phyloP scores from a whole-genome alignment of 768 basidiomycete species.

The Clitopilus hobsonii region DNA sequence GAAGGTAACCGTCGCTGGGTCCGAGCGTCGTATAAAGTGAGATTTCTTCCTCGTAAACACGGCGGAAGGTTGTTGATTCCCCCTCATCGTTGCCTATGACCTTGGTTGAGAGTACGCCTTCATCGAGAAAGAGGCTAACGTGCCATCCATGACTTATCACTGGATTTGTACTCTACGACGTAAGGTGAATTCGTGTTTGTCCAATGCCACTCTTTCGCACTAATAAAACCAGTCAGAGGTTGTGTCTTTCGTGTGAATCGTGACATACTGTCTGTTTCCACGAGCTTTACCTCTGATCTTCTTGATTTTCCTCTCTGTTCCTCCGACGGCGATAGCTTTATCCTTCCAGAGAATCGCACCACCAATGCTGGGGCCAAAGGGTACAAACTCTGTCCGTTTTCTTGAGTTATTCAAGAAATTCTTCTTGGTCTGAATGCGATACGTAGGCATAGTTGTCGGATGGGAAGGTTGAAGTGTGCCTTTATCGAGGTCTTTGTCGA shows the following conservation, averaged over 20 bases:
- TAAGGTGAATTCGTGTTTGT: neutral
- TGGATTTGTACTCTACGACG: neutral
- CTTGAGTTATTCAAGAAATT: neutral
- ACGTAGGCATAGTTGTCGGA: neutral
- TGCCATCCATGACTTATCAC: neutral
- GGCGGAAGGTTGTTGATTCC: neutral
- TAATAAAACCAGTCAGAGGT: neutral
- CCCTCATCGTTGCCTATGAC: neutral
- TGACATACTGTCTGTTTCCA: neutral
- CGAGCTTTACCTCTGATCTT: neutral
- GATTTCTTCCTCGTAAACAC: neutral
- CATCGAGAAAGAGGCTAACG: neutral
- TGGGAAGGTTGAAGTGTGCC: neutral
- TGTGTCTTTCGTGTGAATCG: neutral
- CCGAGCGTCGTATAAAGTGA: neutral
- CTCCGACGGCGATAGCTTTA: neutral
- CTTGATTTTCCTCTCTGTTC: neutral
- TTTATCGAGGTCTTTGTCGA: conserved; percentile 13
- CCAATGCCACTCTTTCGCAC: neutral
- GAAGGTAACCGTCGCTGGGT: neutral
- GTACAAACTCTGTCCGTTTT: neutral
- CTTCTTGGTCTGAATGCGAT: neutral
- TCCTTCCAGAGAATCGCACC: neutral
- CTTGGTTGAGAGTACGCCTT: neutral
- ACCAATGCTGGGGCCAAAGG: neutral